These are phyloP conservation scores for Fusarium sp. DNA, from an alignment of 2,329 filamentous ascomycete genomes.

Conservation along the genomic window DNA sequence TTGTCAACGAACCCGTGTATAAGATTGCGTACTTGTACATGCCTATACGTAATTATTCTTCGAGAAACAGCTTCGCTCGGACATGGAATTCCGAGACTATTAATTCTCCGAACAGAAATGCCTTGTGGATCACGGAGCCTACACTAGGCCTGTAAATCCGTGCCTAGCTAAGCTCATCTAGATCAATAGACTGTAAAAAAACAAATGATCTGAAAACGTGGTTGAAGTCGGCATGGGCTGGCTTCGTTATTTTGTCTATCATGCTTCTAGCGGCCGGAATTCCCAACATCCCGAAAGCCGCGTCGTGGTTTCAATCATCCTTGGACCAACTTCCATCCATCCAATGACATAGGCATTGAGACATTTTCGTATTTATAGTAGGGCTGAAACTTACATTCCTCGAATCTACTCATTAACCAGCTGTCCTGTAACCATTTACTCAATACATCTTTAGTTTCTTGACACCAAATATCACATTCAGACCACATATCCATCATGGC, in stretches of 20 bases:
- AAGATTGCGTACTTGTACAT: background rate
- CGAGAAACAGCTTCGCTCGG: background rate
- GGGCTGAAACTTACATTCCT: background rate
- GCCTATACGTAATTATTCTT: background rate
- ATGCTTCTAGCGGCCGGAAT: background rate
- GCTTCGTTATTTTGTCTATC: background rate
- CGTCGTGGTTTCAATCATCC: background rate
- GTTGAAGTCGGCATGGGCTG: background rate
- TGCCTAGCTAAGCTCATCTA: background rate
- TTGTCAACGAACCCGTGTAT: background rate
- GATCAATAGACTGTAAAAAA: background rate
- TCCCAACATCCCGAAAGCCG: background rate
- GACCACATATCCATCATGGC: slow-evolving; percentile 21
- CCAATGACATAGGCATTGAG: background rate
- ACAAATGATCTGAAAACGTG: background rate
- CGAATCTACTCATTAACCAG: background rate
- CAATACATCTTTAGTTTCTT: background rate
- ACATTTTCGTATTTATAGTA: slow-evolving; percentile 6
- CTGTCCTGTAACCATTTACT: background rate
- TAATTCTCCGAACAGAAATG: background rate
- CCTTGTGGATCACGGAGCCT: background rate
- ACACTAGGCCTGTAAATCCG: background rate
- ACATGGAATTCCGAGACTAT: background rate
- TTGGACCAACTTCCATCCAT: background rate
- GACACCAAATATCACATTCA: background rate